These are phyloP conservation scores for Pythium aristosporum DNA, from an alignment of 352 stramenopile species.

Conservation along the genomic window DNA sequence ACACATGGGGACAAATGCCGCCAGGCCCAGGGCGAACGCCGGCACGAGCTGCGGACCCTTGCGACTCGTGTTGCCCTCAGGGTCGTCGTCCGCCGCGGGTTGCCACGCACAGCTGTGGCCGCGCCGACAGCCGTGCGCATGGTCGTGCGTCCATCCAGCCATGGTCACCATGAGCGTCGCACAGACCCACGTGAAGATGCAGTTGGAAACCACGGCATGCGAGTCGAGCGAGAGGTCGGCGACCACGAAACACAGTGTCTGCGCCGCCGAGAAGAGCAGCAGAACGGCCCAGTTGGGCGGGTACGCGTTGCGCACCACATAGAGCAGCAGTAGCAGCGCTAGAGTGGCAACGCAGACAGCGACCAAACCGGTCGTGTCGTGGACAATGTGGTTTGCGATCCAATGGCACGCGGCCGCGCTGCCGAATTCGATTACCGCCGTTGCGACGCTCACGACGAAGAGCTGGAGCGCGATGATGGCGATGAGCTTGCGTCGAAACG, in stretches of 20 bases:
- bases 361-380: background rate
- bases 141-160: slow-evolving; percentile 2
- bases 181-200: slow-evolving; percentile 24
- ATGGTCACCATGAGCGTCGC: slow-evolving; percentile 27
- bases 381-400: background rate
- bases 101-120: background rate
- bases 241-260: slow-evolving; percentile 14
- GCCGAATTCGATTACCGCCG: slow-evolving; percentile 16
- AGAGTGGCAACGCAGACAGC: slow-evolving; percentile 3
- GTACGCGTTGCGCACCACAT: slow-evolving; percentile 16
- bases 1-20: slow-evolving; percentile 17
- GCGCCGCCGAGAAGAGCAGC: slow-evolving; percentile 22
- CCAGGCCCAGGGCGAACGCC: slow-evolving; percentile 1
- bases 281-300: slow-evolving; percentile 30
- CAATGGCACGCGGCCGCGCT: background rate
- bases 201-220: slow-evolving; percentile 23
- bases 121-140: background rate
- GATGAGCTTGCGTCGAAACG: slow-evolving; percentile 29
- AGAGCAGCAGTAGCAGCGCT: slow-evolving; percentile 21
- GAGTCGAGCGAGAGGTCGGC: slow-evolving; percentile 24
- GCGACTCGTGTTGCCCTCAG: background rate
- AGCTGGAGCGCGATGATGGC: slow-evolving; percentile 31
- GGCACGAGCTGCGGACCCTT: background rate
- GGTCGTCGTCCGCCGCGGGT: background rate
- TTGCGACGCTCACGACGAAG: background rate